Evolutionary conservation across 1,139 yeast species (phyloP).

Genomic region (Candida freyschussii): DNA sequence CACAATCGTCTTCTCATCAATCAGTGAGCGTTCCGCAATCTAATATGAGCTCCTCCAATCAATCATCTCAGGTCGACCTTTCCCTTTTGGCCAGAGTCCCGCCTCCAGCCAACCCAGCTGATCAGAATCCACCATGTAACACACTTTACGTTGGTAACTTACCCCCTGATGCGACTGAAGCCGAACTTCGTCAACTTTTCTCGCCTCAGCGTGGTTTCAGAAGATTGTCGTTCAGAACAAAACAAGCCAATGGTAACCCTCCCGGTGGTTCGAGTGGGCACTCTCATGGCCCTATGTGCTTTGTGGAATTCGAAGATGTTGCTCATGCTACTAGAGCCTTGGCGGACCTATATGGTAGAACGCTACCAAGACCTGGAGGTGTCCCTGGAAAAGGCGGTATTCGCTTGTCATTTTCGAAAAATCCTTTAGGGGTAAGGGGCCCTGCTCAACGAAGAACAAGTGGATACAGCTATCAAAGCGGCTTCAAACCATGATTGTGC

Average conservation of each 20-base stretch:
- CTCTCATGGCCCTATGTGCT: constrained; percentile 96
- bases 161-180: constrained; percentile 96
- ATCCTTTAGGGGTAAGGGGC: constrained; percentile 94
- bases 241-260: constrained; percentile 44
- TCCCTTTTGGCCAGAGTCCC: constrained; percentile 74
- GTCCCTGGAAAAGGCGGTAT: constrained; percentile 81
- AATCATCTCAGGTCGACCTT: constrained; percentile 53
- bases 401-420: constrained; percentile 86
- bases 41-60: constrained; percentile 14
- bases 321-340: constrained; percentile 89
- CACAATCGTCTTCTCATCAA: constrained; percentile 5
- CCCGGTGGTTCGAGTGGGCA: constrained; percentile 50
- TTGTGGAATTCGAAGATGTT: constrained; percentile 96
- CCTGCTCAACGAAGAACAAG: constrained; percentile 28
- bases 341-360: constrained; percentile 88
- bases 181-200: constrained; percentile 81
- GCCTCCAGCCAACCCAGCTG: constrained; percentile 98
- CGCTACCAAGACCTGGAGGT: constrained; percentile 60
- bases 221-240: constrained; percentile 82
- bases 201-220: constrained; percentile 90
- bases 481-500: constrained; percentile 16
- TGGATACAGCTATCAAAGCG: constrained; percentile 20
- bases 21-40: constrained; percentile 1
- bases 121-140: constrained; percentile 97
- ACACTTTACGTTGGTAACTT: constrained; percentile 93